phyloP scores from a whole-genome alignment of 495 filamentous ascomycete genomes.

The Annulohypoxylon bovei region DNA sequence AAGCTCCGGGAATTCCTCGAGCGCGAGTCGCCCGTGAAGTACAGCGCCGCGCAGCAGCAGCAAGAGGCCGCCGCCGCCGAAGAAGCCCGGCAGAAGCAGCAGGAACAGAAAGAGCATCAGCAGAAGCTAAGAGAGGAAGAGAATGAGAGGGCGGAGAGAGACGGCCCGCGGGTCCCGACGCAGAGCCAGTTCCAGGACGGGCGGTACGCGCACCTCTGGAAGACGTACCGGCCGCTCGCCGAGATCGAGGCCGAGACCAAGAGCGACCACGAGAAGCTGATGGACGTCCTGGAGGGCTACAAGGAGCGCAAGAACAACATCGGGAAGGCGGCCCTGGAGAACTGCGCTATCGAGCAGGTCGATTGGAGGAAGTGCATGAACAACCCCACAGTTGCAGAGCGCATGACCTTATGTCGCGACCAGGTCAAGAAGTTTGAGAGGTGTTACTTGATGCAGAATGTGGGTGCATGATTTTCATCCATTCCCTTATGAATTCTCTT shows the following conservation, averaged over 20 bases:
- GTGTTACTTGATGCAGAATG: slow-evolving; percentile 85
- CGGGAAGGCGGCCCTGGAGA: slow-evolving; percentile 86
- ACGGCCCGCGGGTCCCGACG: slow-evolving; percentile 40
- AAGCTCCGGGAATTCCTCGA: slow-evolving; percentile 84
- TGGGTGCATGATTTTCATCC: slow-evolving; percentile 52
- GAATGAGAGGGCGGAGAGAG: not conserved
- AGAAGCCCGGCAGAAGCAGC: slow-evolving; percentile 4
- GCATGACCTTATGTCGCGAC: slow-evolving; percentile 76
- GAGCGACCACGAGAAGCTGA: slow-evolving; percentile 76
- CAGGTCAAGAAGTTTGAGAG: slow-evolving; percentile 76
- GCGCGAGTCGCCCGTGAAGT: slow-evolving; percentile 82
- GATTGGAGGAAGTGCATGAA: slow-evolving; percentile 79
- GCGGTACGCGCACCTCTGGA: slow-evolving; percentile 94
- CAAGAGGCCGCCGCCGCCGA: not conserved
- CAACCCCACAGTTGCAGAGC: slow-evolving; percentile 65
- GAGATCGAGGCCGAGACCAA: slow-evolving; percentile 70
- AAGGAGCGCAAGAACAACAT: slow-evolving; percentile 83
- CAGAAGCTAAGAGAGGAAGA: not conserved
- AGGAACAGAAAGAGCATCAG: too few species aligned
- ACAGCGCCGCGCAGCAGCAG: slow-evolving; percentile 51
- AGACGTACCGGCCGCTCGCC: slow-evolving; percentile 76
- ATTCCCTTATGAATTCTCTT: not conserved
- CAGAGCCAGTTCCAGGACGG: slow-evolving; percentile 72
- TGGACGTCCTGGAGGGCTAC: slow-evolving; percentile 80
- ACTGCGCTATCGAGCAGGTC: slow-evolving; percentile 87